A percentile compares a stretch with the other conserved stretches of the same genome.
Conservation (phyloP, 768 basidiomycete species). For the Tulasnella sp. region DNA sequence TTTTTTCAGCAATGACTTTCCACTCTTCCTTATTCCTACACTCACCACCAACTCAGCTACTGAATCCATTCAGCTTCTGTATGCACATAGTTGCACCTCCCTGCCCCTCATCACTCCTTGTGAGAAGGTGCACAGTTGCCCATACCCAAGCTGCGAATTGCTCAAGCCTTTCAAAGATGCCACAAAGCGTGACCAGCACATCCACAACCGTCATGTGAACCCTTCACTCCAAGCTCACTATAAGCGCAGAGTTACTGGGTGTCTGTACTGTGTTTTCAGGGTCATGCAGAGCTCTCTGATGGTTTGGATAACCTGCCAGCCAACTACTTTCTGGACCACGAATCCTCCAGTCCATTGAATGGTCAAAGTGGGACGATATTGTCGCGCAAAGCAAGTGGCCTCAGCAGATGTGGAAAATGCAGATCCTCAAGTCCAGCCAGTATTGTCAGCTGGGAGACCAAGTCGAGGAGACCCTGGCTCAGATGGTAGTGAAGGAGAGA, state of each 20-base stretch:
- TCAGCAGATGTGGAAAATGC: background rate
- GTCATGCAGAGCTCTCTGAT: background rate
- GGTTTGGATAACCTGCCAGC: background rate
- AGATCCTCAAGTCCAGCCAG: background rate
- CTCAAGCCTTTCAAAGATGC: background rate
- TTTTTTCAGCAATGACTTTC: background rate
- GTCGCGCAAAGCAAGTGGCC: background rate
- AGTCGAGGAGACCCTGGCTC: too few relatives aligned
- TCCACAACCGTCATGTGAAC: background rate
- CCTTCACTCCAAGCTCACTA: background rate
- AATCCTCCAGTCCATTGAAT: background rate
- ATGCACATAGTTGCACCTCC: background rate
- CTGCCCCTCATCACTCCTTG: background rate
- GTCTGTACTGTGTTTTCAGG: background rate
- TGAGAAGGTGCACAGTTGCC: background rate
- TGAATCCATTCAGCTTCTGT: background rate
- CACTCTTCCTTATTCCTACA: background rate
- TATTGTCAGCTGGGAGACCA: background rate
- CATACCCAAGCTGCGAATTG: background rate
- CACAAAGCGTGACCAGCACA: background rate
- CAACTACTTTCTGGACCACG: background rate
- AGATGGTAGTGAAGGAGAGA: background rate
- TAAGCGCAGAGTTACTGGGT: background rate
- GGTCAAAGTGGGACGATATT: background rate
- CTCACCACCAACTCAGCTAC: background rate